Evolutionary conservation across 2,329 filamentous ascomycete genomes (phyloP).

Genomic region (Xylaria sp.): DNA sequence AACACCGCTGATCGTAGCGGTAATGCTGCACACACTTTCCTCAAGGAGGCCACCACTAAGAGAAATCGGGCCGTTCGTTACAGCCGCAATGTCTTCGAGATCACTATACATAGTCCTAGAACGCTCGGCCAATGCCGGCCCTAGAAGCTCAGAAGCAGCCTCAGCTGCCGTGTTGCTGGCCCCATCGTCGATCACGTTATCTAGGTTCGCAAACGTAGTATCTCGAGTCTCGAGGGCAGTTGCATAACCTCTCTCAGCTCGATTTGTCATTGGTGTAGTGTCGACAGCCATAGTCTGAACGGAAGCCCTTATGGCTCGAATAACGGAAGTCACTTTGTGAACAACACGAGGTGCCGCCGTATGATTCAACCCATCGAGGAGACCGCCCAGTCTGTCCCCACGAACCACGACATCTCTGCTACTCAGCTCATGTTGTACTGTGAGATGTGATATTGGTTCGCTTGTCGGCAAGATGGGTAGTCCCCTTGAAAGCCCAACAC

Average conservation of each 20-base stretch:
- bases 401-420: constrained; percentile 16
- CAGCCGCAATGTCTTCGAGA: constrained; percentile 26
- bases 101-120: constrained; percentile 19
- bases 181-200: constrained; percentile 25
- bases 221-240: constrained; percentile 25
- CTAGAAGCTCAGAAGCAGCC: constrained; percentile 18
- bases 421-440: constrained; percentile 19
- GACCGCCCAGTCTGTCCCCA: constrained; percentile 18
- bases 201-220: constrained; percentile 24
- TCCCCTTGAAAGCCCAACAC: constrained; percentile 15
- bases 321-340: constrained; percentile 23
- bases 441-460: constrained; percentile 16
- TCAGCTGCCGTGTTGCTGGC: constrained; percentile 18
- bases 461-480: constrained; percentile 21
- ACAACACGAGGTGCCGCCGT: constrained; percentile 24
- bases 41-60: constrained; percentile 28
- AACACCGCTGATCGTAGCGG: constrained; percentile 29
- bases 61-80: constrained; percentile 24
- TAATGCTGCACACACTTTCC: constrained; percentile 28
- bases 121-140: constrained; percentile 19
- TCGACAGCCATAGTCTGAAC: constrained; percentile 28
- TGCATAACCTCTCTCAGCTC: constrained; percentile 19
- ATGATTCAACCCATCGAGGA: constrained; percentile 22
- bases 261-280: constrained; percentile 27
- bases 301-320: constrained; percentile 19